phyloP scores from a whole-genome alignment of 495 filamentous ascomycete species.

The Cenococcum geophilum region DNA sequence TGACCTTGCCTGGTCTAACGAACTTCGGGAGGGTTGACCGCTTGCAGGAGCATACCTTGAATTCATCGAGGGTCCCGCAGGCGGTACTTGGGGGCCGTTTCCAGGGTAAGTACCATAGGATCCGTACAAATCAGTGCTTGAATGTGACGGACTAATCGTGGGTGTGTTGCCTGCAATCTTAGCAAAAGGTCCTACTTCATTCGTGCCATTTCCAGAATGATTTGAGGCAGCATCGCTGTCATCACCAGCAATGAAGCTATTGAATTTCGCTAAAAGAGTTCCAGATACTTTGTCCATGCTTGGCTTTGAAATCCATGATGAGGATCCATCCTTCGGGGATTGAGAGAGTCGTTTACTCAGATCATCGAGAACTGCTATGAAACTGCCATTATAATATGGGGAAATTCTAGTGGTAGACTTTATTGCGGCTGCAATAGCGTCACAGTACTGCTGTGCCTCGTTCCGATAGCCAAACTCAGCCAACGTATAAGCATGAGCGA shows the following conservation, averaged over 20 bases:
- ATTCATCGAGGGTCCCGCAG: conserved; percentile 33
- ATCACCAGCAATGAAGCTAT: conserved; percentile 89
- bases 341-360: conserved; percentile 74
- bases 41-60: conserved; percentile 59
- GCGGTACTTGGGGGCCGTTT: conserved; percentile 35
- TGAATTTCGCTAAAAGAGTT: conserved; percentile 83
- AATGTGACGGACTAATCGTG: conserved; percentile 73
- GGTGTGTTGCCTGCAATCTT: conserved; percentile 72
- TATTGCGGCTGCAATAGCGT: conserved; percentile 70
- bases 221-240: conserved; percentile 61
- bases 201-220: conserved; percentile 48
- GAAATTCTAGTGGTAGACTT: conserved; percentile 77
- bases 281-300: conserved; percentile 91
- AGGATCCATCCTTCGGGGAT: conserved; percentile 64
- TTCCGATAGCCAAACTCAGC: conserved; percentile 74
- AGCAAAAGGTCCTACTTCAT: conserved; percentile 70
- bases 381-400: conserved; percentile 68
- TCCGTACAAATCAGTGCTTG: conserved; percentile 69
- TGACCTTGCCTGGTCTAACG: conserved; percentile 15
- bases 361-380: conserved; percentile 75
- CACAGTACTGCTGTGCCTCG: conserved; percentile 88
- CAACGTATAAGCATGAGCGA: conserved; percentile 74
- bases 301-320: conserved; percentile 82
- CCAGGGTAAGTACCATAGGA: conserved; percentile 42
- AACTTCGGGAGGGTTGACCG: conserved; percentile 17